Evolutionary conservation across 2,329 filamentous ascomycete genomes (phyloP).

Genomic region (Alternaria burnsii): DNA sequence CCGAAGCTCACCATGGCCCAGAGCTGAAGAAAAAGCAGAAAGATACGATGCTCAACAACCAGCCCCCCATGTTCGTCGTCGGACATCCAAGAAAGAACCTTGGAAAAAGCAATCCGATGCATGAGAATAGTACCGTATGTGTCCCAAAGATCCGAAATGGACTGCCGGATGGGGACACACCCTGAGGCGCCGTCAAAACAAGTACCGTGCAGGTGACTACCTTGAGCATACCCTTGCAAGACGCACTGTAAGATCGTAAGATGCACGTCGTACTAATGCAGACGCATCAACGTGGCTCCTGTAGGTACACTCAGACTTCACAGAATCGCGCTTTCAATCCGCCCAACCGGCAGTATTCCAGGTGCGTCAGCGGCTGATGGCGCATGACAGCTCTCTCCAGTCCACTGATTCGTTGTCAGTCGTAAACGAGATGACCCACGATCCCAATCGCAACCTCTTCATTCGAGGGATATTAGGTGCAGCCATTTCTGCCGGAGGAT

Average conservation of each 20-base stretch:
- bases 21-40: slow-evolving; percentile 2
- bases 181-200: slow-evolving; percentile 1
- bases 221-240: slow-evolving; percentile 5
- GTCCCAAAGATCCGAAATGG: background rate
- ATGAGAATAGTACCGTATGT: background rate
- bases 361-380: slow-evolving; percentile 28
- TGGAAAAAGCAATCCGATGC: background rate
- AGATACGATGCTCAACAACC: background rate
- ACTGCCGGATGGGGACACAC: background rate
- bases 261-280: slow-evolving; percentile 11
- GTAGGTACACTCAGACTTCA: slow-evolving; percentile 16
- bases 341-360: slow-evolving; percentile 47
- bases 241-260: background rate
- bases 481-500: slow-evolving; percentile 3
- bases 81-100: slow-evolving; percentile 1
- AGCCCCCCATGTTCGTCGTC: slow-evolving; percentile 3
- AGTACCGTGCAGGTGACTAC: slow-evolving; percentile 7
- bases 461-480: slow-evolving; percentile 16
- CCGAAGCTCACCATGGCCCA: background rate
- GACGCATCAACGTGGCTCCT: slow-evolving; percentile 34
- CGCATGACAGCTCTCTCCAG: slow-evolving; percentile 6
- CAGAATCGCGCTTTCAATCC: slow-evolving; percentile 1
- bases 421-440: slow-evolving; percentile 5
- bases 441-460: slow-evolving; percentile 1
- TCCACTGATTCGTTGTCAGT: slow-evolving; percentile 10